Conservation (phyloP, 768 basidiomycete species). For the Collybia sordida region DNA sequence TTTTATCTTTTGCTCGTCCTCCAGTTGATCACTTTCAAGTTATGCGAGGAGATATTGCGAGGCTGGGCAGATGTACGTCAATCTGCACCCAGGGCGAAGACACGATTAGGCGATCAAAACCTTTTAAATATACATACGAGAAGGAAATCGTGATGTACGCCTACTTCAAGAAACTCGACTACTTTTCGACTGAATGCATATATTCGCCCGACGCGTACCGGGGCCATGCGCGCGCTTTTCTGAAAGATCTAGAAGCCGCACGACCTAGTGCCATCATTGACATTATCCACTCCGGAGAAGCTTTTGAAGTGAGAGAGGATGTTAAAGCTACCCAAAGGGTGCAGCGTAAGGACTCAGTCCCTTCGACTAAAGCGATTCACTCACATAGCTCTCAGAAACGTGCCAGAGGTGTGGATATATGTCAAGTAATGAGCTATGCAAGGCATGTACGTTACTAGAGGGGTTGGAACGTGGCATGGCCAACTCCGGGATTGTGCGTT, state of each 20-base stretch:
- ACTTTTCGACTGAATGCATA: slow-evolving; percentile 99
- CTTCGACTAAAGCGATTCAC: background rate
- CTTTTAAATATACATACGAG: slow-evolving; percentile 99
- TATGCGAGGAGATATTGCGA: slow-evolving; percentile 96
- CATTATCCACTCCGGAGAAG: slow-evolving; percentile 95
- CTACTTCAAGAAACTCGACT: slow-evolving; percentile 98
- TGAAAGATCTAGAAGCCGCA: slow-evolving; percentile 94
- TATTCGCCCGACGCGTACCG: slow-evolving; percentile 99
- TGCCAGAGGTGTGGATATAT: slow-evolving; percentile 94
- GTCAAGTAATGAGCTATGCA: slow-evolving; percentile 95
- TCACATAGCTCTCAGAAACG: slow-evolving; percentile 55
- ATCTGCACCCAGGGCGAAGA: slow-evolving; percentile 97
- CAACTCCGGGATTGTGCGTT: slow-evolving; percentile 57
- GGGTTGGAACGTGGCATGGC: slow-evolving; percentile 86
- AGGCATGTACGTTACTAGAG: slow-evolving; percentile 89
- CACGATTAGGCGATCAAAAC: slow-evolving; percentile 94
- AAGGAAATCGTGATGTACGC: slow-evolving; percentile 99
- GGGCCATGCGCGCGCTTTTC: slow-evolving; percentile 90
- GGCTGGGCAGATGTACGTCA: slow-evolving; percentile 88
- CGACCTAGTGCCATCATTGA: slow-evolving; percentile 96
- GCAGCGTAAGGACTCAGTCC: slow-evolving; percentile 62
- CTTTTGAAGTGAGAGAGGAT: slow-evolving; percentile 82
- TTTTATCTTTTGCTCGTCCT: background rate
- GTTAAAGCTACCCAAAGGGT: slow-evolving; percentile 81
- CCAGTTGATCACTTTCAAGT: slow-evolving; percentile 49